These are phyloP conservation scores for Fraxinus sp. DNA, from an alignment of 305 asterid species.

Conservation along the genomic window DNA sequence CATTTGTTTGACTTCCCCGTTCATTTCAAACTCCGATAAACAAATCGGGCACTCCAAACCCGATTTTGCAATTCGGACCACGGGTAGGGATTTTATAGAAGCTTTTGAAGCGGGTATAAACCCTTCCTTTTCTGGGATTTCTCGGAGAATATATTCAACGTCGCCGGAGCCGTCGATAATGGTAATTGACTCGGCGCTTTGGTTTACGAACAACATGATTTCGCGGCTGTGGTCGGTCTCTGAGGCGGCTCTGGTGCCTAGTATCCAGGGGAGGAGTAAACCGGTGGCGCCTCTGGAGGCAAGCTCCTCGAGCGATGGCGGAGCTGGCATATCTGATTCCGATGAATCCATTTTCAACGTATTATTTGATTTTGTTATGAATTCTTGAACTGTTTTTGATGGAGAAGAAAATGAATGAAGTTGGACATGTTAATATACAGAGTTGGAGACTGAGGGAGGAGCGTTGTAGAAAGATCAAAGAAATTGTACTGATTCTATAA, in stretches of 20 bases:
- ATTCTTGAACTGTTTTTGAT: too few species aligned
- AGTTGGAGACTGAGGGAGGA: too few species aligned
- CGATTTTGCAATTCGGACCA: slow-evolving; percentile 28
- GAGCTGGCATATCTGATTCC: slow-evolving; percentile 30
- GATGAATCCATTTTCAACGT: slow-evolving; percentile 27
- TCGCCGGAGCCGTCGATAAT: slow-evolving; percentile 43
- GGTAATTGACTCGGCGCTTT: slow-evolving; percentile 33
- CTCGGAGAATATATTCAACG: slow-evolving; percentile 34
- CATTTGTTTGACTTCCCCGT: slow-evolving; percentile 50
- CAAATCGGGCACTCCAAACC: slow-evolving; percentile 57
- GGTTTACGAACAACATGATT: slow-evolving; percentile 40
- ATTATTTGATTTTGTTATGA: too few species aligned
- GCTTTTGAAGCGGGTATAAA: slow-evolving; percentile 49
- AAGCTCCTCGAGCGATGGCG: slow-evolving; percentile 33
- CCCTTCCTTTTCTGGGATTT: slow-evolving; percentile 29
- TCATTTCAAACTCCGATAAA: slow-evolving; percentile 36
- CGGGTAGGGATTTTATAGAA: slow-evolving; percentile 46
- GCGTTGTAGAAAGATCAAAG: too few species aligned
- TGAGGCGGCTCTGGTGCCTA: slow-evolving; percentile 21
- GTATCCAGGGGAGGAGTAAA: slow-evolving; percentile 43
- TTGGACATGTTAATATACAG: too few species aligned
- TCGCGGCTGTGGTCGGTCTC: slow-evolving; percentile 29
- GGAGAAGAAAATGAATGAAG: too few species aligned
- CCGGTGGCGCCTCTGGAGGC: slow-evolving; percentile 41
- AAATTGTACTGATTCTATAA: too few species aligned